A percentile compares a stretch with the other conserved stretches of the same genome.
Conservation (phyloP, 495 filamentous ascomycete species). For the Xylaria intraflava region DNA sequence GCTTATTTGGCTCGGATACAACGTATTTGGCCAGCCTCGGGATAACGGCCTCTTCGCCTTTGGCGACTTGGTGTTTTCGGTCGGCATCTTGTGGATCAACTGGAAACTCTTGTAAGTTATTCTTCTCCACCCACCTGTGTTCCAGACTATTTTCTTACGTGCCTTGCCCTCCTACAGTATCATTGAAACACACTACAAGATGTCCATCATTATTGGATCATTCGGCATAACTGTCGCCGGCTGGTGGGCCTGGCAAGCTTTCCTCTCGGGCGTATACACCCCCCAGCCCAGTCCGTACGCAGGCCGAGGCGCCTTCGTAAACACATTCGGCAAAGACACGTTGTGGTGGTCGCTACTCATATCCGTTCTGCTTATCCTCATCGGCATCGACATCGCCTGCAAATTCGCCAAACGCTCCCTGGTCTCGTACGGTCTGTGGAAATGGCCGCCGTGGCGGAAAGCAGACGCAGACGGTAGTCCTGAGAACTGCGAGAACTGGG, state of each 20-base stretch:
- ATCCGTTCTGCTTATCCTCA: constrained; percentile 26
- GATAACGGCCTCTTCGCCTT: constrained; percentile 64
- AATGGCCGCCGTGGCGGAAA: constrained; percentile 21
- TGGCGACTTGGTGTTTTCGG: constrained; percentile 66
- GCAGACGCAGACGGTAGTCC: constrained; percentile 9
- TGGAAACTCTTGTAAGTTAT: constrained; percentile 61
- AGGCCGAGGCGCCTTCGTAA: constrained; percentile 58
- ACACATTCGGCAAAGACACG: constrained; percentile 60
- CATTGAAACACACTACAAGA: constrained; percentile 77
- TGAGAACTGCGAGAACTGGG: constrained; percentile 36
- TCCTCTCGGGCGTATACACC: constrained; percentile 59
- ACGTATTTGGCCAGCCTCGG: constrained; percentile 32
- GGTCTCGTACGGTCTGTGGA: constrained; percentile 32
- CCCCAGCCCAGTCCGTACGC: constrained; percentile 59
- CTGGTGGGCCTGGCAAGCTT: constrained; percentile 64
- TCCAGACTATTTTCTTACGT: background rate
- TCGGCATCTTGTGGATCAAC: constrained; percentile 65
- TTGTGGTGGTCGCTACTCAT: constrained; percentile 73
- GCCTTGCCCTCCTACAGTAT: constrained; percentile 30
- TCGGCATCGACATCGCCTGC: constrained; percentile 29
- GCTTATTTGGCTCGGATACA: constrained; percentile 61
- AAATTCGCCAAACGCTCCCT: constrained; percentile 30
- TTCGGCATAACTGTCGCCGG: constrained; percentile 52
- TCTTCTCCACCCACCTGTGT: background rate
- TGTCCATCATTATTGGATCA: constrained; percentile 52